Evolutionary conservation across 768 basidiomycete species (phyloP).

Genomic region (Bullera alba): DNA sequence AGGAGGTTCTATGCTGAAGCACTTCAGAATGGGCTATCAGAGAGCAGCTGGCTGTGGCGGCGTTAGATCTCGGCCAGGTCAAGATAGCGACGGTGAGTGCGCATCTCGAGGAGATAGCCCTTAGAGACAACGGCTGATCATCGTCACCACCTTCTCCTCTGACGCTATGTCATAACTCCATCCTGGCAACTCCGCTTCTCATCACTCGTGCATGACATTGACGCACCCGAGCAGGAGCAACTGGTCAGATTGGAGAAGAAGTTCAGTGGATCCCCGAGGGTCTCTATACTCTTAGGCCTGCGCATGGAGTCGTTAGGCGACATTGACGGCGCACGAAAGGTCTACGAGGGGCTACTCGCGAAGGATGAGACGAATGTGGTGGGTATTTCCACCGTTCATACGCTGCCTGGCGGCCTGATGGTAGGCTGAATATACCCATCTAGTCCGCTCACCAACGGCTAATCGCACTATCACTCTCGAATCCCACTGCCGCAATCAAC

Average conservation of each 20-base stretch:
- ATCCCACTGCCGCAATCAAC: slow-evolving; percentile 15
- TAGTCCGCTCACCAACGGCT: slow-evolving; percentile 44
- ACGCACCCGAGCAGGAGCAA: slow-evolving; percentile 26
- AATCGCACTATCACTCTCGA: slow-evolving; percentile 31
- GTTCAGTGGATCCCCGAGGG: slow-evolving; percentile 42
- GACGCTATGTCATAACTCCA: background rate
- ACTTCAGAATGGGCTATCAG: slow-evolving; percentile 42
- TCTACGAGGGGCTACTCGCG: slow-evolving; percentile 35
- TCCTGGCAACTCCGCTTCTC: background rate
- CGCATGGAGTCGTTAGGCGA: slow-evolving; percentile 35
- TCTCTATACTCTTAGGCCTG: slow-evolving; percentile 38
- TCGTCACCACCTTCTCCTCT: background rate
- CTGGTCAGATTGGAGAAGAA: slow-evolving; percentile 23
- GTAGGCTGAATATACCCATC: too few species aligned
- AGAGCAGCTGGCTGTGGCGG: slow-evolving; percentile 45
- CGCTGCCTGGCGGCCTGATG: too few species aligned
- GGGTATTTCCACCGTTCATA: slow-evolving; percentile 9
- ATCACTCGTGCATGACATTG: background rate
- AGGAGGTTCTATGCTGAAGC: background rate
- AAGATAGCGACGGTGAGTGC: slow-evolving; percentile 27
- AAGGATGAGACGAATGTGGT: slow-evolving; percentile 42
- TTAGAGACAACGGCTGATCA: background rate
- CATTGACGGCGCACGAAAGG: slow-evolving; percentile 18
- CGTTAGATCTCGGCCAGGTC: slow-evolving; percentile 36
- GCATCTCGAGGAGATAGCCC: too few species aligned